Evolutionary conservation across 768 basidiomycete species (phyloP), one percentile per base, ranked within the genome.

Genomic region (Psilocybe subaeruginosa): DNA sequence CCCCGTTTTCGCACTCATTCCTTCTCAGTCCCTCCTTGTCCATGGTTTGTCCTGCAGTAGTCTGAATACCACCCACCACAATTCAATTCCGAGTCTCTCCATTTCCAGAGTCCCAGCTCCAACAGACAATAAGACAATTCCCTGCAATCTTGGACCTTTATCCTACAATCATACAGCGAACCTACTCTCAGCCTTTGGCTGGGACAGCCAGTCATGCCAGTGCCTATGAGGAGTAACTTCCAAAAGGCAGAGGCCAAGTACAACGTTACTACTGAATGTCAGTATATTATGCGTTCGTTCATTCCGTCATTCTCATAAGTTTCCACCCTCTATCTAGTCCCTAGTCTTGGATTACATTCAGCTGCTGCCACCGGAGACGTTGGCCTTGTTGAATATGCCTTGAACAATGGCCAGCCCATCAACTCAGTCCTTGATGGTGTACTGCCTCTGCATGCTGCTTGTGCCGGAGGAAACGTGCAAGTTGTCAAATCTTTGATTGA

Each of bases 381-480:
- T 54, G 96, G 94, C 3, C 88, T 97, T 62, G 95, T 94, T 60
- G 89, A 91, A 72, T 97, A 94, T 73, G 97, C 97, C 2, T 82
- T 99, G 23, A 86, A 88, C 2, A 90, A 96, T 68, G 97, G 97
- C 7, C 97, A 99, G 69, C 97, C 97, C 8, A 88, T 97, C 74
- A 98, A 99, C 74, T 92, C 95, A 4, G 93, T 97, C 33, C 85
- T 98, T 56, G 93, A 97, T 71, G 97, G 97, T 37, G 92, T 99
- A 3, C 87, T 97, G n/a, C 96, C 97, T 3, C 82, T 99, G 8
- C 97, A 99, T 71, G 96, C 95, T 3, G 97, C 97, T 2, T 92
- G 88, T 66, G 91, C 94, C 0, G 93, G 93, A 23, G 97, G 97
- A 1, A 92, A 87, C 70, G 92, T 91, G 58, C 84, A 88, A 59